Base-by-base conservation (phyloP, 768 basidiomycete genomes). In the Naganishia friedmannii region DNA sequence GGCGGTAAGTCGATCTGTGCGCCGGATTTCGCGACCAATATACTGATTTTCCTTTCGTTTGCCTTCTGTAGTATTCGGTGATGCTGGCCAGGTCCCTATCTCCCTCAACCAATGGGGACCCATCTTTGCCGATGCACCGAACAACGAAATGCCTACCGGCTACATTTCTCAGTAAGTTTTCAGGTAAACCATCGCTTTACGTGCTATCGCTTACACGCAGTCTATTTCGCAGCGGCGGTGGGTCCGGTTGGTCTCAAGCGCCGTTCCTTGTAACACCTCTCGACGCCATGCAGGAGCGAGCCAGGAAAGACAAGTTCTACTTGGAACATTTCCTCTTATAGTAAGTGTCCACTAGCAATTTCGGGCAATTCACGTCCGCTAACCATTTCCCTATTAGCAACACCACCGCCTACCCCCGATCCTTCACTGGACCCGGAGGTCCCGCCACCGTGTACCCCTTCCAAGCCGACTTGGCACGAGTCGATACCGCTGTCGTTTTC, bases 221-320 rank as follows among this genome's bases (percentile, higher is more conserved):
- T 42, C 7, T 23, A 6, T 46, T 26, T 17, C n/a, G 15, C 60
- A 63, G 60, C 42, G 60, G 60, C 19, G 60, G 60, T 29, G 60
- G 60, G 26, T 63, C 60, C 39, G 60, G 60, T 26, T 63, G 60
- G 60, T 63, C 60, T 12, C 60, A 63, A 17, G 60, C 60, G 10
- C 60, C 60, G 26, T 63, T 42, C 60, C 26, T 63, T 7, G 42
- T 63, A 23, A 63, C 60, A 5, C 90, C 91, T 2, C 83, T 89
- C 53, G 89, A 90, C 76, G 90, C 90, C 3, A 87, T 93, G 73
- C 89, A 91, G 78, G 78, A 81, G 17, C 86, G 88, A 28, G 89
- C 90, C 0, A 83, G 85, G 28, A 74, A 84, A 37, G 87, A 89
- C 74, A 85, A 85, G n/a, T 88, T 89, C 0, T 84, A 82, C n/a